Evolutionary conservation across 352 stramenopile genomes (phyloP), one percentile per base, ranked within the genome.

Genomic region (Globisporangium barbulae): DNA sequence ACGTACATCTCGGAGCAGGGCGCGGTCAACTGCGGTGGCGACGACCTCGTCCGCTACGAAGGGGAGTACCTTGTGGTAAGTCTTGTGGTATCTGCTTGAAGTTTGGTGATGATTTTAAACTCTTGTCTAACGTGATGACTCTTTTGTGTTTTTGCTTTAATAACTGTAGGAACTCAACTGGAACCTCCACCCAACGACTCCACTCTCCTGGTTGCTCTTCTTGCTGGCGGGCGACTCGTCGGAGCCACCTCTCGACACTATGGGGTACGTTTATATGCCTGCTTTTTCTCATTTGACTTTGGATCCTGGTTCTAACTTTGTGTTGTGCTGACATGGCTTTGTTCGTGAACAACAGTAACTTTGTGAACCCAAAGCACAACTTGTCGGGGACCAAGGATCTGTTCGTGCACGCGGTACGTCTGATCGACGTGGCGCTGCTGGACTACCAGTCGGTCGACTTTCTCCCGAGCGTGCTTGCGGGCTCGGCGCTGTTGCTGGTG

Each of bases 361-460:
- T 92, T 72, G 74, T 83, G 44, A 87, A 85, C 62, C 74, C 79
- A 31, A 71, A 67, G 48, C 75, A 79, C 54, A 84, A 85, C 48
- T 66, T 73, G n/a, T 79, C 79, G 58, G 77, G 82, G 45, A 87
- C 81, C 30, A 87, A 91, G 68, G 80, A 93, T 59, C 70, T 93
- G 42, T 91, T 93, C 54, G 72, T 82, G 37, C 74, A 81, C 44
- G 76, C 84, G 15, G 83, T 90, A 65, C 81, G 73, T 9, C 67
- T 91, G 52, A 82, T 93, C 21, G 84, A 93, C 67, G 81, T 84
- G 33, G 80, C 78, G n/a, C 72, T 93, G 58, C 71, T 91, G 35
- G 84, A 93, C 66, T 84, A 81, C 64, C 84, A 93, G 70, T 80
- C 84, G 49, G 76, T 88, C 57, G 82, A 91, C 59, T 91, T 87